phyloP scores from a whole-genome alignment of 352 stramenopile genomes.

The Thraustochytrium sp. region DNA sequence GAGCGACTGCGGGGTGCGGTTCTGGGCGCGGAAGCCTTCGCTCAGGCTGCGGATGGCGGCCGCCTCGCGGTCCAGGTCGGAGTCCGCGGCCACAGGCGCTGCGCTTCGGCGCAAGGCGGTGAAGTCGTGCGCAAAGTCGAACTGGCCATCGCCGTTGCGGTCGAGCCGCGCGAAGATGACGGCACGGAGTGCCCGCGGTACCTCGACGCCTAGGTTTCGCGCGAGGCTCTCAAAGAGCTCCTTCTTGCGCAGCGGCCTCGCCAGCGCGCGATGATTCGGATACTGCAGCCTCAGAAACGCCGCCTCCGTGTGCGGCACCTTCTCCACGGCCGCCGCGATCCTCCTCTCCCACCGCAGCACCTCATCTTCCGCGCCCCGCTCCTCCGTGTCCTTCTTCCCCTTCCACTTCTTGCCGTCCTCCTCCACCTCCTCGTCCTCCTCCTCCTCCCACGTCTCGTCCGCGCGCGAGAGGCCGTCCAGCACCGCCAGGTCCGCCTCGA shows the following conservation, averaged over 20 bases:
- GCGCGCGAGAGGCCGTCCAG: too few species aligned
- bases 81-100: not conserved
- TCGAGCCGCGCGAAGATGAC: not conserved
- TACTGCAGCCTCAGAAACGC: slow-evolving; percentile 8
- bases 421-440: too few species aligned
- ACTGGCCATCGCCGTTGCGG: not conserved
- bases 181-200: not conserved
- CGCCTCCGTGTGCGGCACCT: not conserved
- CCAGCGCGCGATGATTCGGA: not conserved
- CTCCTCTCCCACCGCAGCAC: not conserved
- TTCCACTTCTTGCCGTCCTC: too few species aligned
- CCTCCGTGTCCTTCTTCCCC: too few species aligned
- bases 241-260: not conserved
- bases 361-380: too few species aligned
- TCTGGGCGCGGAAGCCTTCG: not conserved
- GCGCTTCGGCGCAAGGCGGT: not conserved
- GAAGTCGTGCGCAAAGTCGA: not conserved
- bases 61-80: not conserved
- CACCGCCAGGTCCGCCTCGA: too few species aligned
- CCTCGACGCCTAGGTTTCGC: not conserved
- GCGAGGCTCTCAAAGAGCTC: not conserved
- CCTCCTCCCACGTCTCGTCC: too few species aligned
- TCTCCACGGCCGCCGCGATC: not conserved
- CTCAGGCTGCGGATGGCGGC: not conserved
- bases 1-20: not conserved